phyloP scores from a whole-genome alignment of 179 eudicot genomes.

The Silene coronaria region DNA sequence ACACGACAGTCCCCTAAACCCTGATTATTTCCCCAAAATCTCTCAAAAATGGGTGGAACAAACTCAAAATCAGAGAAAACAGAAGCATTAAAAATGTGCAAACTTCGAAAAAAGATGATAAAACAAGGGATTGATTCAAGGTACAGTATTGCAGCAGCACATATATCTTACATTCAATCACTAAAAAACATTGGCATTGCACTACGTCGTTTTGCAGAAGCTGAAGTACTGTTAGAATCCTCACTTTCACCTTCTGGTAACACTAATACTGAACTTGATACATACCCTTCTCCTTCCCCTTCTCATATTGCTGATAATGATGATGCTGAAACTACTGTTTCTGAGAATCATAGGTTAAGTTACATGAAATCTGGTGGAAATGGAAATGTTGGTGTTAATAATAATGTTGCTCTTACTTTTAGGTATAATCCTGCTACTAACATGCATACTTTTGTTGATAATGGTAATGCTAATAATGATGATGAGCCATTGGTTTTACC shows the following conservation, averaged over 20 bases:
- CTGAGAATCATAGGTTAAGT: slow-evolving; percentile 44
- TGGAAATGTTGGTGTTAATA: slow-evolving; percentile 22
- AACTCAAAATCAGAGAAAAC: slow-evolving; percentile 61
- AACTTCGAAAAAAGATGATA: slow-evolving; percentile 57
- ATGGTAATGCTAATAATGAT: slow-evolving; percentile 37
- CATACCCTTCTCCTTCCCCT: slow-evolving; percentile 64
- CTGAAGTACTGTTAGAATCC: slow-evolving; percentile 53
- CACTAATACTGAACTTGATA: slow-evolving; percentile 40
- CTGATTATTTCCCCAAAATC: neutral
- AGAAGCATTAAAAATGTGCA: slow-evolving; percentile 67
- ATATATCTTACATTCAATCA: slow-evolving; percentile 64
- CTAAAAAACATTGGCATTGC: slow-evolving; percentile 59
- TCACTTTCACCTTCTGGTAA: slow-evolving; percentile 29
- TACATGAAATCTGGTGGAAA: slow-evolving; percentile 53
- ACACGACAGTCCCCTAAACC: neutral
- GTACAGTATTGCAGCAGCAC: slow-evolving; percentile 76
- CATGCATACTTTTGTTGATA: slow-evolving; percentile 26
- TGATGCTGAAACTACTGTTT: slow-evolving; percentile 43
- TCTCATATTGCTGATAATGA: slow-evolving; percentile 31
- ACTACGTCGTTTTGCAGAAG: slow-evolving; percentile 71
- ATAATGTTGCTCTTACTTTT: slow-evolving; percentile 47
- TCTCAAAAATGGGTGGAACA: slow-evolving; percentile 44
- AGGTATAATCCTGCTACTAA: slow-evolving; percentile 35
- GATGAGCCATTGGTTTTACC: slow-evolving; percentile 36
- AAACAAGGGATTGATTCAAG: slow-evolving; percentile 76